Base-by-base conservation (phyloP, 495 filamentous ascomycete genomes). In the Penicillium lividum region DNA sequence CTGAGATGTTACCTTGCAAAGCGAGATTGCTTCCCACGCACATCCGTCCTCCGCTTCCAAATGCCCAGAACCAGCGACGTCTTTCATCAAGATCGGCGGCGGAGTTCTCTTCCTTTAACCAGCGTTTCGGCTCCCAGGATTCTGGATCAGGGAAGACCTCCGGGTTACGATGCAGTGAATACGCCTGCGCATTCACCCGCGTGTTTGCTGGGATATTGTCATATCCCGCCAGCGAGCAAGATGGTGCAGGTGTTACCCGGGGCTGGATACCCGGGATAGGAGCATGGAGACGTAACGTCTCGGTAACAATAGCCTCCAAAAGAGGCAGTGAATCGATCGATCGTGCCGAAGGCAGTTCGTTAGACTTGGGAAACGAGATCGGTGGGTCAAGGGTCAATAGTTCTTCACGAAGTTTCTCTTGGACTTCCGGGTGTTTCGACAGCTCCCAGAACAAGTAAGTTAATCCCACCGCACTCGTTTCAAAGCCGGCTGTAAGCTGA, bases 11-110 rank as follows among this genome's bases (percentile, higher is more conserved):
- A 91, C 88, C 86, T 69, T 89, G 85, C 74, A 92, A 79, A 13
- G 90, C 90, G 51, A 95, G 84, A 72, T 93, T 88, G 44, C 84
- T 89, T 5, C 91, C 91, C 9, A 94, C 79, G 62, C 91, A 95
- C 91, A 93, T 94, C 54, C 90, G 73, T 0, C 90, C 89, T 1
- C 91, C 91, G 53, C 86, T 90, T 3, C 88, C 85, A 74, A 95
- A 95, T 0, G 89, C 89, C 90, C 90, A 95, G 68, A 93, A 93
- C 78, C 86, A 88, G 30, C 88, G 74, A 46, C 80, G 74, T 66
- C 83, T 80, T 64, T 89, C 85, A 56, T 76, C 78, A 47, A 78
- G 70, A 11, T 80, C 64, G 58, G 64, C 57, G 56, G 59, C 18
- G 53, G 66, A 58, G 53, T 68, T 72, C 51, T 65, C 50, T 8